A percentile compares a stretch with the other conserved stretches of the same genome.
Conservation (phyloP, 441 rosid genomes). For the Erysimum cheiri region DNA sequence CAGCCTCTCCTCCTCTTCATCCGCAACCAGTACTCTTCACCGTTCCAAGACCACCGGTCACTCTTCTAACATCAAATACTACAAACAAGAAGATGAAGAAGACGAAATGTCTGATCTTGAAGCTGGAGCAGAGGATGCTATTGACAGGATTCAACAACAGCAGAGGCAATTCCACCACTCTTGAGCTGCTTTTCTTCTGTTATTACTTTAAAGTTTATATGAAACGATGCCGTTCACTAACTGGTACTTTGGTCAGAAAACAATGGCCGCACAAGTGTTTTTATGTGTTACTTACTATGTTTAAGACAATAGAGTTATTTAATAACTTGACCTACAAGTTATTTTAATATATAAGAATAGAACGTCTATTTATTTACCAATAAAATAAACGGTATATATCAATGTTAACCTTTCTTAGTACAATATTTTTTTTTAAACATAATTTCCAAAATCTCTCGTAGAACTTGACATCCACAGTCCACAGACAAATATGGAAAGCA, state of each 20-base stretch:
- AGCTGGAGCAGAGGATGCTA: constrained; percentile 41
- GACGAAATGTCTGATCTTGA: constrained; percentile 61
- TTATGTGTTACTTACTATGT: neutral
- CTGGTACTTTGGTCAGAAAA: neutral
- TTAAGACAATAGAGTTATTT: constrained; percentile 3
- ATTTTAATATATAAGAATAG: too few species aligned
- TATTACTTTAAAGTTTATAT: constrained; percentile 1
- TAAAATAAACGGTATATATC: too few species aligned
- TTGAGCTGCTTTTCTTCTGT: constrained; percentile 15
- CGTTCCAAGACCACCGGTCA: constrained; percentile 87
- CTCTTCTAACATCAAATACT: constrained; percentile 47
- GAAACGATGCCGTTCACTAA: neutral
- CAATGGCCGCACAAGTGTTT: neutral
- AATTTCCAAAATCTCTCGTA: too few species aligned
- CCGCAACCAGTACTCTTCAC: constrained; percentile 47
- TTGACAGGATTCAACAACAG: constrained; percentile 11
- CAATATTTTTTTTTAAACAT: too few species aligned
- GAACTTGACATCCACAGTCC: too few species aligned
- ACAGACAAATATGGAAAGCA: too few species aligned
- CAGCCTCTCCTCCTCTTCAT: constrained; percentile 40
- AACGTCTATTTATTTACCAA: too few species aligned
- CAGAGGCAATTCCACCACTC: constrained; percentile 17
- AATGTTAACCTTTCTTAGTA: too few species aligned
- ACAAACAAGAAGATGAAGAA: constrained; percentile 48
- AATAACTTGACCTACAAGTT: neutral